Conservation (phyloP, 768 basidiomycete species). For the Boletus barrowsii region DNA sequence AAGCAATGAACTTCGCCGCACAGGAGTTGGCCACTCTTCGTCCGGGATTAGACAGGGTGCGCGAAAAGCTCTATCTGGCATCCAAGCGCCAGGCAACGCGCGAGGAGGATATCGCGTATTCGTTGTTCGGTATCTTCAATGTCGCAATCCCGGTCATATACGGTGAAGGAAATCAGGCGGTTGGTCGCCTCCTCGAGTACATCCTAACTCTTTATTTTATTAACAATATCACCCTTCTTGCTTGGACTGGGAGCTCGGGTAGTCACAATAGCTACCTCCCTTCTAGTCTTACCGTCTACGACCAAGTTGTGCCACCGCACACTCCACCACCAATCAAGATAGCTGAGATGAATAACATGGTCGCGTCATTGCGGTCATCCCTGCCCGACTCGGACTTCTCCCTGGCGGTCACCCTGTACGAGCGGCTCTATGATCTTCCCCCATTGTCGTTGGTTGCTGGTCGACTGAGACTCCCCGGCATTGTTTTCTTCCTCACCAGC, state of each 20-base stretch:
- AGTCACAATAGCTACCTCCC: background rate
- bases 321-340: background rate
- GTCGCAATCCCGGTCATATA: too few species aligned
- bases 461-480: too few species aligned
- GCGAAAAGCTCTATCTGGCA: background rate
- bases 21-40: background rate
- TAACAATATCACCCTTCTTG: too few species aligned
- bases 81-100: background rate
- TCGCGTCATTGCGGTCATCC: background rate
- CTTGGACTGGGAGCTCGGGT: background rate
- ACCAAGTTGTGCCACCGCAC: background rate
- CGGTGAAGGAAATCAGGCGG: too few species aligned
- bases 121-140: too few species aligned
- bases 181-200: too few species aligned
- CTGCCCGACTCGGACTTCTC: background rate
- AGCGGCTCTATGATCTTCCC: background rate
- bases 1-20: background rate
- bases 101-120: background rate
- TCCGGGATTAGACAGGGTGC: background rate
- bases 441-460: background rate
- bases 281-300: background rate
- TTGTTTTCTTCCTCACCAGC: too few species aligned
- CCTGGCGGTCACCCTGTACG: background rate
- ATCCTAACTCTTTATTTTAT: too few species aligned
- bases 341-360: background rate